A percentile compares a stretch with the other conserved stretches of the same genome.
phyloP scores from a whole-genome alignment of 192 early-diverging fungal genomes.

The Cladochytrium replicatum region DNA sequence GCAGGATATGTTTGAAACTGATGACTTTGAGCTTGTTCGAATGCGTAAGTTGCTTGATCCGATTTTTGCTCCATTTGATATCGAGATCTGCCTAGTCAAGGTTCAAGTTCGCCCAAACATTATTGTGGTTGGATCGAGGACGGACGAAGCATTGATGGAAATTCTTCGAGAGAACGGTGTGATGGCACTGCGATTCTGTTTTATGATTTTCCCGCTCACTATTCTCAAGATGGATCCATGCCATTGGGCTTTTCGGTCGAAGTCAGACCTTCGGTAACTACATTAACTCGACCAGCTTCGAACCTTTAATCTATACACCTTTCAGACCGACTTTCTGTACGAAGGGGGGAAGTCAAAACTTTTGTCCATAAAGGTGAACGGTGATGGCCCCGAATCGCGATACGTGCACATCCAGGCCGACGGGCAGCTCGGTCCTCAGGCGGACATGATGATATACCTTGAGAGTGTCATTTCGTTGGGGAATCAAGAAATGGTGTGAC shows the following conservation, averaged over 20 bases:
- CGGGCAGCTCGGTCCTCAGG: background rate
- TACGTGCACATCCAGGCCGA: background rate
- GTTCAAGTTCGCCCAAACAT: slow-evolving; percentile 20
- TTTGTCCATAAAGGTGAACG: slow-evolving; percentile 9
- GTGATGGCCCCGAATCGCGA: slow-evolving; percentile 1
- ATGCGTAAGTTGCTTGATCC: slow-evolving; percentile 11
- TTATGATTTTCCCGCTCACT: slow-evolving; percentile 5
- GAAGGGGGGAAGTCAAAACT: slow-evolving; percentile 16
- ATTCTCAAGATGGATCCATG: slow-evolving; percentile 6
- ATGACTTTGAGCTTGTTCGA: slow-evolving; percentile 15
- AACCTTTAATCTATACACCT: background rate
- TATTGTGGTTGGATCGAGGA: slow-evolving; percentile 13
- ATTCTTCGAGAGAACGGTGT: slow-evolving; percentile 12
- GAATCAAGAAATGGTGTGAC: slow-evolving; percentile 25
- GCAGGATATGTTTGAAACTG: slow-evolving; percentile 26
- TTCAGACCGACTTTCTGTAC: slow-evolving; percentile 28
- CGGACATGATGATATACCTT: slow-evolving; percentile 12
- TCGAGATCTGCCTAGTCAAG: background rate
- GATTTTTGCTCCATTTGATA: slow-evolving; percentile 1
- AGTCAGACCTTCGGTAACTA: slow-evolving; percentile 17
- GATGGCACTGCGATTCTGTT: slow-evolving; percentile 3
- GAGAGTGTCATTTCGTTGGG: slow-evolving; percentile 29
- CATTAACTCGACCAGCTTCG: background rate
- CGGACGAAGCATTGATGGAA: slow-evolving; percentile 21
- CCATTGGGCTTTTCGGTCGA: slow-evolving; percentile 4